Base-by-base conservation (phyloP, 192 early-diverging fungal species). In the Coemansia sp. region DNA sequence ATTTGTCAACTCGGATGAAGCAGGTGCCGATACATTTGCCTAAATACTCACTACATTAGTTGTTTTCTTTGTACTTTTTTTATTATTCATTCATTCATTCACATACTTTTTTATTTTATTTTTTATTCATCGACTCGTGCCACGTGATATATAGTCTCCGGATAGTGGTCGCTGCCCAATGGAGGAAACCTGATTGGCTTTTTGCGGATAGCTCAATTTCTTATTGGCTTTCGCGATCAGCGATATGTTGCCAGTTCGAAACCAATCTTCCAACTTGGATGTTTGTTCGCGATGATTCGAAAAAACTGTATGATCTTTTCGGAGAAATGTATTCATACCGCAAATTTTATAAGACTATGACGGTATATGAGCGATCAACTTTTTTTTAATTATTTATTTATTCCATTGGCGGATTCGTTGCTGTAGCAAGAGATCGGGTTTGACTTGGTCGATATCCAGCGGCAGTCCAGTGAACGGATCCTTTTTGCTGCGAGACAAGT, bases 311-410 rank as follows among this genome's bases (percentile, higher is more conserved):
- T 73, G 47, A 67, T 67, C 65, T 56, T 64, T 54, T 11, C 31
- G n/a, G 59, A 67, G 27, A 67, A 62, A 65, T 47, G 46, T 11
- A 73, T 67, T 43, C 46, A 67, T 45, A 25, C 40, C 42, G 32
- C 43, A 59, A 68, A 59, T 29, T 38, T 31, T 59, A 24, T 58
- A 74, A 74, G 72, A 74, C 72, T 74, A 74, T 47, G 64, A 67
- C 72, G 72, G 72, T 74, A 67, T 74, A 62, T 74, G 66, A 74
- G 66, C 72, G 46, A 65, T 47, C n/a, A n/a, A n/a, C n/a, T 22
- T 60, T 46, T 20, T 58, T 38, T 68, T 64, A 35, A 35, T 39
- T 15, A 8, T 27, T 29, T 49, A 45, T 70, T 70, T 46, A 36
- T 27, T 12, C 73, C 73, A 74, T 15, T 7, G 11, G 20, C 62